Evolutionary conservation across 176 grass and related monocot genomes (phyloP).

Genomic region (Ampelocalamus luodianensis): DNA sequence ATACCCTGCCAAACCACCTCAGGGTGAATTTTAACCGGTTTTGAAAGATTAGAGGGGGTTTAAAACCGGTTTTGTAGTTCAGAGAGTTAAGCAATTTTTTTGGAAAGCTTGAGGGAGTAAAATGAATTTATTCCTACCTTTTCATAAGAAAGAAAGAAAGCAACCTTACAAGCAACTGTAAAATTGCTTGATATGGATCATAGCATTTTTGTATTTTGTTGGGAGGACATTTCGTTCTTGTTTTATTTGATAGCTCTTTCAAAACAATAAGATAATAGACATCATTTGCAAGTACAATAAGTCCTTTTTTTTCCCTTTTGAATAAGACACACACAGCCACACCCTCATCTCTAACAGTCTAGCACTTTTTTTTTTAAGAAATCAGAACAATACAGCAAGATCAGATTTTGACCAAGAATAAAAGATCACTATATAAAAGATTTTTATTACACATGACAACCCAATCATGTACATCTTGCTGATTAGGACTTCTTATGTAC

Average conservation of each 20-base stretch:
- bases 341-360: not conserved
- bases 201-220: not conserved
- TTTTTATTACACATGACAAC: not conserved
- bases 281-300: not conserved
- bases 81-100: too few relatives aligned
- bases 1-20: too few relatives aligned
- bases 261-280: not conserved
- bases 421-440: not conserved
- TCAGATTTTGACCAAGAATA: not conserved
- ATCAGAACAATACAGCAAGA: not conserved
- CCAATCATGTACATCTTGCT: not conserved
- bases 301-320: not conserved
- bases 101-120: too few relatives aligned
- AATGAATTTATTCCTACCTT: too few relatives aligned
- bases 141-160: not conserved
- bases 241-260: not conserved
- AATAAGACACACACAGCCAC: not conserved
- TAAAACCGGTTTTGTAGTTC: too few relatives aligned
- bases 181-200: not conserved
- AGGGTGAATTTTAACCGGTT: too few relatives aligned
- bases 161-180: not conserved
- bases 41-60: too few relatives aligned
- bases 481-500: not conserved
- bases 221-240: not conserved
- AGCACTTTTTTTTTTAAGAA: not conserved